Evolutionary conservation across 1,284 basidiomycete species (phyloP), one percentile per base, ranked within the genome.

Genomic region (Pascua sp.): DNA sequence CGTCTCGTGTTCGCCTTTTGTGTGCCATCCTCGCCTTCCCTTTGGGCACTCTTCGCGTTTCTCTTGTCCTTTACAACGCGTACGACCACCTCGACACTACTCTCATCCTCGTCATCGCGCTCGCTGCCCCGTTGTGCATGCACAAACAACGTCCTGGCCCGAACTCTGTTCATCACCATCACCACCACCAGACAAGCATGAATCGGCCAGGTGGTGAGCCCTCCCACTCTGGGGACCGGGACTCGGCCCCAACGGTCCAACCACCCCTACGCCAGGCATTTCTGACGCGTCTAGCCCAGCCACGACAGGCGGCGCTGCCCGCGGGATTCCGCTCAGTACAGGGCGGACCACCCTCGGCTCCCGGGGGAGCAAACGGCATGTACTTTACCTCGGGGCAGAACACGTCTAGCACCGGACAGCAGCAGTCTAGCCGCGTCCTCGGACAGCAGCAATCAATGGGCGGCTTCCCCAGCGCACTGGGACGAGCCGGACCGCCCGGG

Each of bases 401-500:
- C 24, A 32, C 24, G 24, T 32, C 24, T 32, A 32, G 24, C 24
- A 32, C 24, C 4, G 24, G 24, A 32, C 24, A 32, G 24, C 24
- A 32, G 24, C 24, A 32, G 24, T 32, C 24, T 32, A 32, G 24
- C 24, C 24, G 24, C 24, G 24, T 57, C 16, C 24, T 57, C 49
- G 56, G 56, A 39, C 59, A 59, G 40, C 52, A 52, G 43, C 49
- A 52, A 53, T 43, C 51, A 11, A 39, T 56, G 47, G 55, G 56
- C 32, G 55, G 51, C 17, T 64, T 60, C 48, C 62, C 65, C 11
- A 51, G 51, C 15, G 62, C 53, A 37, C 39, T 65, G 32, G 57
- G 62, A 43, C 63, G 70, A 60, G 63, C 55, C 37, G 74, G 68
- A 53, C 74, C 74, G 40, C 74, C 74, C 16, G 74, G 74, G 9